These are phyloP conservation scores for Magnolia changhungtana DNA, from an alignment of 164 flowering plant genomes.

Conservation along the genomic window DNA sequence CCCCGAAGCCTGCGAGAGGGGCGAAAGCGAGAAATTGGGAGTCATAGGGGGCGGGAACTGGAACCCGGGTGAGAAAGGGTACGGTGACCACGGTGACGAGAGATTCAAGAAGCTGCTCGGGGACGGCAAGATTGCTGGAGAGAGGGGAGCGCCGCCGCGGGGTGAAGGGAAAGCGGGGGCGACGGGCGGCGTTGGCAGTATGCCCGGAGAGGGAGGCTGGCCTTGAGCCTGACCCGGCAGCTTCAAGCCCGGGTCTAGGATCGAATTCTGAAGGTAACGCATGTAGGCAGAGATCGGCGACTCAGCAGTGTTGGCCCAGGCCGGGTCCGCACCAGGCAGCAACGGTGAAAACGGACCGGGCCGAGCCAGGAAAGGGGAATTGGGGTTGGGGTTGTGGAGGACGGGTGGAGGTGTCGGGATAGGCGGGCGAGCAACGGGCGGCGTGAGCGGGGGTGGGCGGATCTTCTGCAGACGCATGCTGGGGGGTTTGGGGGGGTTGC, in stretches of 20 bases:
- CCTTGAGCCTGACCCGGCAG: constrained; percentile 12
- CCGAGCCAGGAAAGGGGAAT: not conserved
- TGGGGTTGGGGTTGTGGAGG: constrained; percentile 3
- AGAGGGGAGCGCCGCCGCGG: constrained; percentile 44
- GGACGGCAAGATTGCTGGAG: constrained; percentile 85
- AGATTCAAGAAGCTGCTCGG: constrained; percentile 60
- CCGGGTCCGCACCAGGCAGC: constrained; percentile 37
- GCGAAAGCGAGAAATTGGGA: constrained; percentile 60
- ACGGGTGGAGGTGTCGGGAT: constrained; percentile 26
- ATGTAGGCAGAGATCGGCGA: constrained; percentile 90
- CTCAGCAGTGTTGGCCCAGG: constrained; percentile 59
- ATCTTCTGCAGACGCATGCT: constrained; percentile 74
- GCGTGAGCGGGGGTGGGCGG: constrained; percentile 74
- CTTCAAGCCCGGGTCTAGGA: constrained; percentile 46
- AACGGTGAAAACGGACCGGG: constrained; percentile 34
- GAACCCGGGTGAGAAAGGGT: constrained; percentile 78
- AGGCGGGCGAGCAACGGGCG: constrained; percentile 53
- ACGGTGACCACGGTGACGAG: constrained; percentile 80
- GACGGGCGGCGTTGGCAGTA: constrained; percentile 54
- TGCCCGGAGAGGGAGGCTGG: constrained; percentile 30
- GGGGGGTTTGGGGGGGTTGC: constrained; percentile 62
- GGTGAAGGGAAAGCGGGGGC: constrained; percentile 52
- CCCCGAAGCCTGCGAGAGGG: constrained; percentile 58
- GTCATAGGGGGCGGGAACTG: constrained; percentile 68
- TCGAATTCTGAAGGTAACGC: constrained; percentile 78